A percentile compares a stretch with the other conserved stretches of the same genome.
Evolutionary conservation across 352 stramenopile genomes (phyloP).

Genomic region (Globisporangium paroecandrum): DNA sequence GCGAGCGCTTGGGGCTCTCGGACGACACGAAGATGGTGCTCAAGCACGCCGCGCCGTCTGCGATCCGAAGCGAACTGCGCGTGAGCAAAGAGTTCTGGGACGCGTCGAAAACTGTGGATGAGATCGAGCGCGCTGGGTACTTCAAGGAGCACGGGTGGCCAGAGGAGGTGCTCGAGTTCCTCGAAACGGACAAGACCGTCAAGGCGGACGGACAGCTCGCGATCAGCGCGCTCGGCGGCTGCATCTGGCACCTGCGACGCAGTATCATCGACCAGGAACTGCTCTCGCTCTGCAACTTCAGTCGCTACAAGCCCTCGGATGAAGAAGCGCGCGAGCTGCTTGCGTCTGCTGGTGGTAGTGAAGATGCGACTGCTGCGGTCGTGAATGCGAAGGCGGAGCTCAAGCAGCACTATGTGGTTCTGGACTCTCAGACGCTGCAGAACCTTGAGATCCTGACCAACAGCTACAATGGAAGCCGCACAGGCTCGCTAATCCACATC

Average conservation of each 20-base stretch:
- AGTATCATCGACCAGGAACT: slow-evolving; percentile 84
- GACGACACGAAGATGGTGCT: slow-evolving; percentile 71
- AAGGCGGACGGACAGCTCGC: slow-evolving; percentile 53
- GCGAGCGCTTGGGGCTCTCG: slow-evolving; percentile 59
- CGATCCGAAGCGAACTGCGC: slow-evolving; percentile 59
- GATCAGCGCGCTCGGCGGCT: slow-evolving; percentile 68
- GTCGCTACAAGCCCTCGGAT: slow-evolving; percentile 74
- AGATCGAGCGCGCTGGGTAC: slow-evolving; percentile 89
- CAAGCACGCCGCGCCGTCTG: slow-evolving; percentile 59
- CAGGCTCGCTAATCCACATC: slow-evolving; percentile 91
- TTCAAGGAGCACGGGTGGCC: slow-evolving; percentile 82
- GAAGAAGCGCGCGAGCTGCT: slow-evolving; percentile 33
- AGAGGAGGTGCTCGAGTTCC: slow-evolving; percentile 42
- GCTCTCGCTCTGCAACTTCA: slow-evolving; percentile 75
- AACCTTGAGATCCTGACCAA: slow-evolving; percentile 96
- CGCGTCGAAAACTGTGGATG: slow-evolving; percentile 81
- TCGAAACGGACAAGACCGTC: slow-evolving; percentile 76
- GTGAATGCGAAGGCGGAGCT: slow-evolving; percentile 43
- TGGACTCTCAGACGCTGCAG: slow-evolving; percentile 96
- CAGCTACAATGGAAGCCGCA: slow-evolving; percentile 86
- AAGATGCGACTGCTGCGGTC: slow-evolving; percentile 11
- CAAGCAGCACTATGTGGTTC: slow-evolving; percentile 87
- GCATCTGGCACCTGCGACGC: slow-evolving; percentile 75
- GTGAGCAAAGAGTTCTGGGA: slow-evolving; percentile 89
- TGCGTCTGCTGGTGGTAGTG: slow-evolving; percentile 11